Conservation (phyloP, 2,329 filamentous ascomycete species). For the Phyllosticta citriasiana region DNA sequence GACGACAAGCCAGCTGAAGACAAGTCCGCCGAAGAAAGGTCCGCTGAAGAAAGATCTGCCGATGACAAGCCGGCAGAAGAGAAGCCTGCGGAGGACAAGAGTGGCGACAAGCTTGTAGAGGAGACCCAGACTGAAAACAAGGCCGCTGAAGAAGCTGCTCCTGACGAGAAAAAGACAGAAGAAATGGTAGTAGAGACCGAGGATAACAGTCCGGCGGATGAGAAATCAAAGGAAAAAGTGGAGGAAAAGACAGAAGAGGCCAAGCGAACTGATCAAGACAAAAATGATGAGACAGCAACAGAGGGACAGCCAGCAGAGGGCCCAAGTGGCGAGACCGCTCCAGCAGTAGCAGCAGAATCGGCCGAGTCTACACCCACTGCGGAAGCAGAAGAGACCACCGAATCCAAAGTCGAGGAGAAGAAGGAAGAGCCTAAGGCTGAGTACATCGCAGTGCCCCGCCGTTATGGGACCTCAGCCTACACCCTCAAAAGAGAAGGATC, state of each 20-base stretch:
- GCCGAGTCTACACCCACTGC: neutral
- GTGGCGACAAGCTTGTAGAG: neutral
- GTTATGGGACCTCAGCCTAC: neutral
- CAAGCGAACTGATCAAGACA: neutral
- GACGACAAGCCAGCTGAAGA: neutral
- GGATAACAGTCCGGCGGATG: neutral
- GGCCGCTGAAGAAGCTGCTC: neutral
- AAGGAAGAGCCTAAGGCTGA: neutral
- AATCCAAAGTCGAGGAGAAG: neutral
- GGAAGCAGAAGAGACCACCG: neutral
- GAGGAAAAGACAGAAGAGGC: neutral
- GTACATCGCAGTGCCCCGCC: constrained; percentile 4
- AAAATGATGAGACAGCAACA: neutral
- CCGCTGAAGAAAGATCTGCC: neutral
- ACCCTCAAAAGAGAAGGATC: neutral
- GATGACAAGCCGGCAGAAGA: neutral
- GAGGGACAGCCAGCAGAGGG: neutral
- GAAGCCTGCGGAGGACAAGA: neutral
- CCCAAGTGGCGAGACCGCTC: neutral
- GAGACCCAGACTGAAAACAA: neutral
- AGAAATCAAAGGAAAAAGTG: neutral
- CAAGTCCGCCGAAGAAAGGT: neutral
- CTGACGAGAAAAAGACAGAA: neutral
- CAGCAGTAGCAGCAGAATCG: neutral
- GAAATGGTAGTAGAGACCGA: neutral